Conservation (phyloP, 1,284 basidiomycete species). For the Mycena citricolor region DNA sequence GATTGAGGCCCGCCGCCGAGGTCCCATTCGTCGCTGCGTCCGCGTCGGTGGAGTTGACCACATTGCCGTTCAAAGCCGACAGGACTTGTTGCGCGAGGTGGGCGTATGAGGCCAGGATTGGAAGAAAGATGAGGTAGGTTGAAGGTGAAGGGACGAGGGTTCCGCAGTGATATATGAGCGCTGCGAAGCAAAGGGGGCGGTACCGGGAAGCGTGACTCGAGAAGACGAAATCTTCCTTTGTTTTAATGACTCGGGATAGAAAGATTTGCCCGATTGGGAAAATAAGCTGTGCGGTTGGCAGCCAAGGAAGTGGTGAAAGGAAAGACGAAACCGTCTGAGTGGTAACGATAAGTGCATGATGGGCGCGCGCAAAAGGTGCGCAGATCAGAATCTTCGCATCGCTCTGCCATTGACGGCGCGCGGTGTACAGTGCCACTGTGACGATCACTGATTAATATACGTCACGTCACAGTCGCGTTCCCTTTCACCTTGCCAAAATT, state of each 20-base stretch:
- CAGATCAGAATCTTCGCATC: not conserved
- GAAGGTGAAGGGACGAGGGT: no score
- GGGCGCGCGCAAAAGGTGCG: not conserved
- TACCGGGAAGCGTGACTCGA: no score
- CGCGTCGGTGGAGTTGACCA: constrained; percentile 13
- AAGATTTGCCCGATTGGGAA: not conserved
- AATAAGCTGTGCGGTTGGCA: not conserved
- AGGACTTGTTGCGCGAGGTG: constrained; percentile 27
- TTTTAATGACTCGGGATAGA: no score
- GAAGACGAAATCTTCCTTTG: no score
- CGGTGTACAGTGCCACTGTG: no score
- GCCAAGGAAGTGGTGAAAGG: not conserved
- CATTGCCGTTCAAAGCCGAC: constrained; percentile 20
- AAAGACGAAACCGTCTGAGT: no score
- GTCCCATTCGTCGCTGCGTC: constrained; percentile 17
- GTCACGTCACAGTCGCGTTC: no score
- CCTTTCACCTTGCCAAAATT: not conserved
- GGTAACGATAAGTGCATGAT: not conserved
- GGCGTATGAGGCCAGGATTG: constrained; percentile 19
- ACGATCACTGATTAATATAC: no score
- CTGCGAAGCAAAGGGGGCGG: no score
- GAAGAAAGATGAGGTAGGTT: no score
- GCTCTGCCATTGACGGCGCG: no score
- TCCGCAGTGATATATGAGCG: no score
- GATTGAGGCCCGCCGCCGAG: not conserved